These are phyloP conservation scores for Mortierella sp. DNA, from an alignment of 371 early-diverging fungal species.

Conservation along the genomic window DNA sequence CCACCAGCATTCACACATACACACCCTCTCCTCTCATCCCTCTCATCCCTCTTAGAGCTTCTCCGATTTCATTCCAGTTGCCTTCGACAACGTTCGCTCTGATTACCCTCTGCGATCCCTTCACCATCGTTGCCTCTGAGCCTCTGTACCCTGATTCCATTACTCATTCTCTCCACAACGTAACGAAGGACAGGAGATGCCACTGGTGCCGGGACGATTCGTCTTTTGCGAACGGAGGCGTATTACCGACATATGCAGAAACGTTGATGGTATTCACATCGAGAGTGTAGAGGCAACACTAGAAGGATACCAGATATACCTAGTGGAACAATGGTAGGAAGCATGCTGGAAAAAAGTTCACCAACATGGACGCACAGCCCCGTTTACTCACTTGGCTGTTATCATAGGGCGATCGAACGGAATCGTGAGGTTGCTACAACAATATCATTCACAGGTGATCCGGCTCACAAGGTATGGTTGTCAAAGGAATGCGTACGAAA, in stretches of 20 bases:
- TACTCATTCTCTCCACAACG: neutral
- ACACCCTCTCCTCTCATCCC: too few relatives aligned
- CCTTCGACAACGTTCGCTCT: neutral
- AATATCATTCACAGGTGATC: slow-evolving; percentile 73
- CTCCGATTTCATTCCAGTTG: neutral
- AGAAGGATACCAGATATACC: slow-evolving; percentile 72
- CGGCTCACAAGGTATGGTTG: slow-evolving; percentile 59
- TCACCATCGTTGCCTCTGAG: neutral
- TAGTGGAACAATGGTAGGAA: slow-evolving; percentile 75
- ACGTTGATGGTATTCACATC: slow-evolving; percentile 60
- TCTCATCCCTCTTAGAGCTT: neutral
- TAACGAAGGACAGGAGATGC: slow-evolving; percentile 10
- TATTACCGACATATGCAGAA: slow-evolving; percentile 59
- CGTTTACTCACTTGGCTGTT: neutral
- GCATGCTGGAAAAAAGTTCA: neutral
- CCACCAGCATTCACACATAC: too few relatives aligned
- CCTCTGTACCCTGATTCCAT: too few relatives aligned
- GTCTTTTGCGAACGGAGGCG: slow-evolving; percentile 68
- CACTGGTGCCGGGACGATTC: slow-evolving; percentile 47
- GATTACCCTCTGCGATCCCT: neutral
- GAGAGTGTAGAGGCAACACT: slow-evolving; percentile 58
- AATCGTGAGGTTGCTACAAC: slow-evolving; percentile 66
- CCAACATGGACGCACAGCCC: neutral
- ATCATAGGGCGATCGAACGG: slow-evolving; percentile 70
- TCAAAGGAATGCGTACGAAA: neutral